Evolutionary conservation across 1,284 basidiomycete species (phyloP).

Genomic region (Butyriboletus regius): DNA sequence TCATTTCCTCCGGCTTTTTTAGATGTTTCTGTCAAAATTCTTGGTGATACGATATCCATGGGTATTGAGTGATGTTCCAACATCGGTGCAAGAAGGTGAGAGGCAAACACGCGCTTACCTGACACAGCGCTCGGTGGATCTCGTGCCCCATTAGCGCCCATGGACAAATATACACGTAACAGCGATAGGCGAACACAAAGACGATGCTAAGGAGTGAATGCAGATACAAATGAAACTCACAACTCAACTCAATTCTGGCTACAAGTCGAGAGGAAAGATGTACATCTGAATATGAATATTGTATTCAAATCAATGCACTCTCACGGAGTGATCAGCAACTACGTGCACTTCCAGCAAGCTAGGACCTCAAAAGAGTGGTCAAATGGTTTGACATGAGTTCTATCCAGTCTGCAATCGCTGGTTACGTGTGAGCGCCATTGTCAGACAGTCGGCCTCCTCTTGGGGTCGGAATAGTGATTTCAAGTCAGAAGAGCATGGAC

Average conservation of each 20-base stretch:
- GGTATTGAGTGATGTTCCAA: slow-evolving; percentile 15
- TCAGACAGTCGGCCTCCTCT: background rate
- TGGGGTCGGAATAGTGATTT: background rate
- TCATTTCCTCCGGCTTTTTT: background rate
- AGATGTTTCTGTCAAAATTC: background rate
- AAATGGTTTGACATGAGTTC: background rate
- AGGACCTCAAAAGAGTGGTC: background rate
- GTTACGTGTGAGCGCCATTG: background rate
- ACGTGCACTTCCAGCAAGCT: background rate
- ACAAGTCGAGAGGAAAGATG: background rate
- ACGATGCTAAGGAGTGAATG: background rate
- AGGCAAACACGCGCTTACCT: slow-evolving; percentile 1
- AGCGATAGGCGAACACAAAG: background rate
- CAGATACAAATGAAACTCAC: background rate
- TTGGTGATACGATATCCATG: slow-evolving; percentile 11
- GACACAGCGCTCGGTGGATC: background rate
- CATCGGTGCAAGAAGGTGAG: slow-evolving; percentile 10
- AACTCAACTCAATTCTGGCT: too few relatives aligned
- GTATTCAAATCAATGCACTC: background rate
- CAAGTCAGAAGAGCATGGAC: background rate
- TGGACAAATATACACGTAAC: slow-evolving; percentile 6
- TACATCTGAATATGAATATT: background rate
- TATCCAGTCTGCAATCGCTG: background rate
- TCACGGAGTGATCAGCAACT: background rate
- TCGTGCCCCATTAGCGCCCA: slow-evolving; percentile 16